Conservation (phyloP, 306 rosid species). For the Quercus gilva region DNA sequence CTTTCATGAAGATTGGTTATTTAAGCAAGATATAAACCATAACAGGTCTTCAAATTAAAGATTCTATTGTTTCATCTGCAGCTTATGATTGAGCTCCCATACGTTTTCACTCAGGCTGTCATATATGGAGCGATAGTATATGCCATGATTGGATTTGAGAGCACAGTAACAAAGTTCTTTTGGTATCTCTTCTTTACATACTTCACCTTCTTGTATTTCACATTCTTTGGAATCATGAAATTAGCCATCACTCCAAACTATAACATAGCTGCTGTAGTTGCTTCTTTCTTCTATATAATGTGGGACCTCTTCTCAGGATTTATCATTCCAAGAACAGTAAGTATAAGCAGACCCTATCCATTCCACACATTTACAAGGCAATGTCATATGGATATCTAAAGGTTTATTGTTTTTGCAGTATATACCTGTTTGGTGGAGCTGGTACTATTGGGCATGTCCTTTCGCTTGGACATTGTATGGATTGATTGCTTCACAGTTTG, state of each 20-base stretch:
- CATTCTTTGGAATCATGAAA: conserved; percentile 85
- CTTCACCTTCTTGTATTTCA: conserved; percentile 69
- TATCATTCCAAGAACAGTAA: conserved; percentile 60
- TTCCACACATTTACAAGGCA: too few relatives aligned
- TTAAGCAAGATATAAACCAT: too few relatives aligned
- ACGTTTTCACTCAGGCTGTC: conserved; percentile 55
- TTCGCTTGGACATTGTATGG: conserved; percentile 75
- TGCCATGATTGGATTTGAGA: conserved; percentile 53
- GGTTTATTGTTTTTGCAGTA: conserved; percentile 43
- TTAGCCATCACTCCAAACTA: conserved; percentile 70
- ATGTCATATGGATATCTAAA: too few relatives aligned
- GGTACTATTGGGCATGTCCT: conserved; percentile 85
- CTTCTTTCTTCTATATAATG: conserved; percentile 59
- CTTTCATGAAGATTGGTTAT: too few relatives aligned
- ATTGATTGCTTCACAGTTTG: conserved; percentile 67
- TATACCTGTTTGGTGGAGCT: conserved; percentile 86
- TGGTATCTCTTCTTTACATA: conserved; percentile 79
- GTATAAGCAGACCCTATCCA: conserved; percentile 8
- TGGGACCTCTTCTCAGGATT: conserved; percentile 92
- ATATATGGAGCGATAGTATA: conserved; percentile 69
- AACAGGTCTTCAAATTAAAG: too few relatives aligned
- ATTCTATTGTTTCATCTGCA: conserved; percentile 27
- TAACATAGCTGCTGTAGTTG: conserved; percentile 55
- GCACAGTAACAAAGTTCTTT: conserved; percentile 58
- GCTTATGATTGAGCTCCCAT: conserved; percentile 73